Conservation (phyloP, 768 basidiomycete genomes). For the Galerina marginata region DNA sequence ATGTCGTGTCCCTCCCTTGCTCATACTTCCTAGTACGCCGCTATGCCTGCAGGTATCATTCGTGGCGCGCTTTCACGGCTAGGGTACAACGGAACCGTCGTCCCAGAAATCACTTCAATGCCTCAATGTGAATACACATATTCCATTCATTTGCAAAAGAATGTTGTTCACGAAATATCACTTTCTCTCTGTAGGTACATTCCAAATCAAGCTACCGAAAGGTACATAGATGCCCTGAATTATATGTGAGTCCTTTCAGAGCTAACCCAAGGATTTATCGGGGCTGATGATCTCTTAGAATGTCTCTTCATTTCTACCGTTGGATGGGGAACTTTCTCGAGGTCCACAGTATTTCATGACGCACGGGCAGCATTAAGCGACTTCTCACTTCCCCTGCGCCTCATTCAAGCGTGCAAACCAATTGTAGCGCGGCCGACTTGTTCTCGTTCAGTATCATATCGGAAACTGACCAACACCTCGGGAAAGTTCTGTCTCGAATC, state of each 20-base stretch:
- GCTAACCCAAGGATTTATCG: not conserved
- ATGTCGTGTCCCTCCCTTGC: not conserved
- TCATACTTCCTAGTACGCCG: constrained; percentile 62
- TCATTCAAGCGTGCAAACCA: no score
- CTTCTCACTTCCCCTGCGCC: no score
- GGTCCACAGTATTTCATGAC: no score
- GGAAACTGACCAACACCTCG: no score
- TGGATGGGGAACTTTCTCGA: no score
- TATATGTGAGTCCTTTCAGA: not conserved
- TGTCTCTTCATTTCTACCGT: no score
- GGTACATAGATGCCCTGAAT: constrained; percentile 32
- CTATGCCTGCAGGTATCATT: constrained; percentile 84
- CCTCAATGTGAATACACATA: constrained; percentile 73
- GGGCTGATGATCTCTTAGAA: no score
- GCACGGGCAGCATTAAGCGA: no score
- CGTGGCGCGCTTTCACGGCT: constrained; percentile 81
- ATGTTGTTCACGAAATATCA: not conserved
- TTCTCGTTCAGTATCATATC: no score
- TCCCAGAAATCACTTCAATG: constrained; percentile 77
- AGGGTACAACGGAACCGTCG: constrained; percentile 76
- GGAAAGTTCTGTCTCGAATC: no score
- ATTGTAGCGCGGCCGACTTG: no score
- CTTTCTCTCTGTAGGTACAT: constrained; percentile 62
- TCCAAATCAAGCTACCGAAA: constrained; percentile 83
- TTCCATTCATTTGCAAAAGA: not conserved